Evolutionary conservation across 352 stramenopile genomes (phyloP).

Genomic region (Saprolegnia diclina): DNA sequence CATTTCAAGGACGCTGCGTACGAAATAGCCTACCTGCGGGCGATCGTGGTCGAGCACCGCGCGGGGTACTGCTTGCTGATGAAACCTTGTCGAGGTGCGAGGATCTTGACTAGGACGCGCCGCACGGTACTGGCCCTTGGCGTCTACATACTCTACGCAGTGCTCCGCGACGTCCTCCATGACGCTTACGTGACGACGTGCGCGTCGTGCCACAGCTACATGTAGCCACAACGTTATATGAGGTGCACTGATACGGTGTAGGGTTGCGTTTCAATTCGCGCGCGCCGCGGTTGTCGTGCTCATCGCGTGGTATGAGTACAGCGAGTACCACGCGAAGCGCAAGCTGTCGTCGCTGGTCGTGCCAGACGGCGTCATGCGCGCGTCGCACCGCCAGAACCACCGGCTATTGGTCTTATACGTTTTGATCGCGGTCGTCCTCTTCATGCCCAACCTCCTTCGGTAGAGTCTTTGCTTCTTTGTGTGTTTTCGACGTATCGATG

Average conservation of each 20-base stretch:
- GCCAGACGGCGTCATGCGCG: neutral
- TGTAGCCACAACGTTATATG: neutral
- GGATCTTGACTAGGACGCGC: neutral
- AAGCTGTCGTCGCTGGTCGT: neutral
- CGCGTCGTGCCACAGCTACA: neutral
- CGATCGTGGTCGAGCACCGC: constrained; percentile 47
- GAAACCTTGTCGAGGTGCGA: too few relatives aligned
- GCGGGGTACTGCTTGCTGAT: too few relatives aligned
- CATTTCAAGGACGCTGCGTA: constrained; percentile 65
- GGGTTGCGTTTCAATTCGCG: neutral
- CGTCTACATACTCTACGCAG: neutral
- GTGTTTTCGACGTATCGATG: neutral
- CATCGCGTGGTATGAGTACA: constrained; percentile 4
- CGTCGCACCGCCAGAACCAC: neutral
- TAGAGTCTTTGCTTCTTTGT: neutral
- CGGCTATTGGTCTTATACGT: neutral
- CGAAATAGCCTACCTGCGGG: constrained; percentile 69
- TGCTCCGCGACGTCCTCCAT: neutral
- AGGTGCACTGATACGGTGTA: neutral
- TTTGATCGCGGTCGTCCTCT: neutral
- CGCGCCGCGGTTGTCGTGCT: neutral
- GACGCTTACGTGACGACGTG: neutral
- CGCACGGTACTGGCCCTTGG: neutral
- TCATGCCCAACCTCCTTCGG: constrained; percentile 22
- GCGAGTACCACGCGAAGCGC: neutral